Evolutionary conservation across 176 grass and related monocot genomes (phyloP), one percentile per base, ranked within the genome.

Genomic region (Rhipidocladum racemiflorum): DNA sequence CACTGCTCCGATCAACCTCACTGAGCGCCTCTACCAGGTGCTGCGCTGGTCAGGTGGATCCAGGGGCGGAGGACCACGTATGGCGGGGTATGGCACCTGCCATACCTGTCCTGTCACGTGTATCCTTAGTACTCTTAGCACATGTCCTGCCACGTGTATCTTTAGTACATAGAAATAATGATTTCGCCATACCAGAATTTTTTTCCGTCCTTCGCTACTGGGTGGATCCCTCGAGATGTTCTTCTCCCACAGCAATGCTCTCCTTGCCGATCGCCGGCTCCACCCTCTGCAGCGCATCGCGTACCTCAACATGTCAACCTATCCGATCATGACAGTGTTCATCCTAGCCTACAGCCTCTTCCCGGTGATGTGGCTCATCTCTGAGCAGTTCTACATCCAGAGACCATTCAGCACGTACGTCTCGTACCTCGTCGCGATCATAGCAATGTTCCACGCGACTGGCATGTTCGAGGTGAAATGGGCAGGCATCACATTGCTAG

Each of bases 401-500:
- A 48, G 61, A 5, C 87, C 87, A 4, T 88, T 88, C 39, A 68
- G 81, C 68, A 4, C 61, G 0, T 88, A 88, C 81, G 60, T 88
- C 38, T 0, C 42, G 6, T 88, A 84, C 50, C 81, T 88, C 5
- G 20, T 80, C 50, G 30, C 1, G 15, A 5, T 84, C 75, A 80
- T 88, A 11, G 61, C 61, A 0, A 84, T 88, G 75, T 80, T 84
- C n/a, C 87, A 88, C 24, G 29, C 50, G 68, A 88, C 84, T 23
- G 81, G 87, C 39, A 88, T 88, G 81, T 84, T 88, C 17, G 87
- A 88, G 81, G 50, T 88, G 50, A 73, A 20, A 38, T 88, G 87
- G 87, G 75, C 87, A 7, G 54, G 75, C 29, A 67, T 88, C 81
- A 88, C 87, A 38, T 27, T 79, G 48, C 81, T 88, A 8, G 87